A percentile compares a stretch with the other conserved stretches of the same genome.
phyloP scores from a whole-genome alignment of 2,329 filamentous ascomycete genomes.

The Macrophomina pseudophaseolina region DNA sequence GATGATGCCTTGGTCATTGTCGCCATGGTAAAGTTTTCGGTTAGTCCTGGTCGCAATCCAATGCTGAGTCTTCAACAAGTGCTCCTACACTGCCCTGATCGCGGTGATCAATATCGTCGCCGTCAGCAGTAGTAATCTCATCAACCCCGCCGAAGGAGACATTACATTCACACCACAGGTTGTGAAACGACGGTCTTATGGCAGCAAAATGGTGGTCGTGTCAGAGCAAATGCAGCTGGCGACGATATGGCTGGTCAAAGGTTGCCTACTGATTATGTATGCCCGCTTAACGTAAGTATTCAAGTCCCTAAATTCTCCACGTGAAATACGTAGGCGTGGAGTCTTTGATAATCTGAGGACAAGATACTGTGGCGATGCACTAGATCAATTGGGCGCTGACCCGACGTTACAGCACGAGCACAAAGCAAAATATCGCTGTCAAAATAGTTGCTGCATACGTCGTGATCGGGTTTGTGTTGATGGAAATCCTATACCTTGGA shows the following conservation, averaged over 20 bases:
- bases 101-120: conserved; percentile 40
- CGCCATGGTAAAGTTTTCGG: conserved; percentile 37
- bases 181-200: conserved; percentile 51
- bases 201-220: conserved; percentile 61
- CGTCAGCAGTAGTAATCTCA: conserved; percentile 42
- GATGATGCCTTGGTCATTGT: conserved; percentile 45
- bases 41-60: background rate
- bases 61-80: conserved; percentile 29
- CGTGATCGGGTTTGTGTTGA: conserved; percentile 52
- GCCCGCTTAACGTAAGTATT: conserved; percentile 51
- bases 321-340: no score
- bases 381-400: conserved; percentile 24
- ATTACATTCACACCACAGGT: conserved; percentile 43
- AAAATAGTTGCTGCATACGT: conserved; percentile 53
- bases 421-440: conserved; percentile 46
- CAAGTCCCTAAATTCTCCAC: no score
- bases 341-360: no score
- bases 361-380: no score
- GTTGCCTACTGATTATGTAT: conserved; percentile 61
- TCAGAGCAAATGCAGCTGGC: conserved; percentile 60
- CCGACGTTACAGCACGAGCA: conserved; percentile 28
- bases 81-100: conserved; percentile 42
- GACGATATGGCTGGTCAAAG: conserved; percentile 59
- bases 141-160: conserved; percentile 40
- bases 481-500: conserved; percentile 57